phyloP scores from a whole-genome alignment of 768 basidiomycete genomes.

The Cyathus striatus region DNA sequence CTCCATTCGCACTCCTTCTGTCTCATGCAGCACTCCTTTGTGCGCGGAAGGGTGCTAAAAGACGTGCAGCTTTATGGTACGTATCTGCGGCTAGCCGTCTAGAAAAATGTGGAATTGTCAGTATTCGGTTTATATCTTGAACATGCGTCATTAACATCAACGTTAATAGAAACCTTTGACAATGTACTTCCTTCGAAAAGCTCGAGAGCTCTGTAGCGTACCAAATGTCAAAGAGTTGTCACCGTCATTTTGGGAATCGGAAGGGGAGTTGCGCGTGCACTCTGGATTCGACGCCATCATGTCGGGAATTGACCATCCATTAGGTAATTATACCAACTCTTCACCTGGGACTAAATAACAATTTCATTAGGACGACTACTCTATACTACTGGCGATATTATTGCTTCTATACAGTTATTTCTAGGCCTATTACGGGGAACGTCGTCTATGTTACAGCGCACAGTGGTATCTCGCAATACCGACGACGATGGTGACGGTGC shows the following conservation, averaged over 20 bases:
- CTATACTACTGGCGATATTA: slow-evolving; percentile 86
- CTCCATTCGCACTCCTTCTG: slow-evolving; percentile 71
- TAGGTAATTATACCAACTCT: slow-evolving; percentile 53
- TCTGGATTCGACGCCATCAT: slow-evolving; percentile 58
- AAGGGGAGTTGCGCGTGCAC: slow-evolving; percentile 38
- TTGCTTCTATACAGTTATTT: slow-evolving; percentile 74
- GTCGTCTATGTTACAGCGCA: slow-evolving; percentile 4
- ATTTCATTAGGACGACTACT: slow-evolving; percentile 73
- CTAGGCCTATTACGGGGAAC: slow-evolving; percentile 61
- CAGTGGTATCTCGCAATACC: neutral
- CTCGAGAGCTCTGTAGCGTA: slow-evolving; percentile 56
- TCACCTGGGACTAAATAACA: too few species aligned
- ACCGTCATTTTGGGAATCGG: slow-evolving; percentile 77
- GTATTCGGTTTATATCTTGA: slow-evolving; percentile 22
- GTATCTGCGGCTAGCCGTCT: slow-evolving; percentile 68
- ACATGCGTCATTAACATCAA: slow-evolving; percentile 4
- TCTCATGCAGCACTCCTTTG: slow-evolving; percentile 78
- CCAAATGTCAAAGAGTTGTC: slow-evolving; percentile 57
- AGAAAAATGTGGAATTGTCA: slow-evolving; percentile 81
- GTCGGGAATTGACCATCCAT: slow-evolving; percentile 73
- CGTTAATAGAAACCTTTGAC: slow-evolving; percentile 72
- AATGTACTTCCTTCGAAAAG: slow-evolving; percentile 72
- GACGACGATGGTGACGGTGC: too few species aligned
- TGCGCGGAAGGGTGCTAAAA: slow-evolving; percentile 43
- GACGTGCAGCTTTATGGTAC: slow-evolving; percentile 79